Conservation (phyloP, 345 rosid genomes). For the Brassica incana region DNA sequence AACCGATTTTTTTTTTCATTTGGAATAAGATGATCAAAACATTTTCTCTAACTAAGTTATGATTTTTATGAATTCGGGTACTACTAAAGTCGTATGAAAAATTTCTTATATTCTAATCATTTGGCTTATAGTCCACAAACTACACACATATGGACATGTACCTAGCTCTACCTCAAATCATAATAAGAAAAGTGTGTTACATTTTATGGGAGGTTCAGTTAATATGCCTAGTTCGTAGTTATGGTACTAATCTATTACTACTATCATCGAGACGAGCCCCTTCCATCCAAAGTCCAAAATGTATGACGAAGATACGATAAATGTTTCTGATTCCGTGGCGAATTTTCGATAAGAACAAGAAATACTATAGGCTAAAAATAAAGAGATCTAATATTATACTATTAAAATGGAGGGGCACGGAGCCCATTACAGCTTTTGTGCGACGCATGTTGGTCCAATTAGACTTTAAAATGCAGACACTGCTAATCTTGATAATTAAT, state of each 20-base stretch:
- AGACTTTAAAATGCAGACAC: slow-evolving; percentile 17
- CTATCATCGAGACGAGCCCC: slow-evolving; percentile 12
- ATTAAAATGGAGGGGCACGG: slow-evolving; percentile 30
- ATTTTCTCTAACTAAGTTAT: background rate
- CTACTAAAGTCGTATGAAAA: background rate
- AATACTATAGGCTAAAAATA: background rate
- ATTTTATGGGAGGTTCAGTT: slow-evolving; percentile 14
- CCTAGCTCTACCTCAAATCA: background rate
- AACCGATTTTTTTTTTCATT: background rate
- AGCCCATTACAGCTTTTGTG: slow-evolving; percentile 35
- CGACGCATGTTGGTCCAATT: slow-evolving; percentile 40
- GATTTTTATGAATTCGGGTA: background rate
- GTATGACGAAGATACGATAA: slow-evolving; percentile 24
- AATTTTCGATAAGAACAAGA: slow-evolving; percentile 25
- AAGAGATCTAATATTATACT: background rate
- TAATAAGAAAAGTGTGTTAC: background rate
- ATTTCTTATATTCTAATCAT: background rate
- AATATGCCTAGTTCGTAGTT: slow-evolving; percentile 16
- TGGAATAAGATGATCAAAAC: background rate
- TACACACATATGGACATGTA: background rate
- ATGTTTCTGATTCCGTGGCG: slow-evolving; percentile 22
- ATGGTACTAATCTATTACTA: background rate
- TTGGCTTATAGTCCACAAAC: background rate
- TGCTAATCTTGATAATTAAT: slow-evolving; percentile 26
- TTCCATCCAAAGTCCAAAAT: slow-evolving; percentile 25